phyloP scores from a whole-genome alignment of 139 green algal genomes.

The Coccomyxa sp. region DNA sequence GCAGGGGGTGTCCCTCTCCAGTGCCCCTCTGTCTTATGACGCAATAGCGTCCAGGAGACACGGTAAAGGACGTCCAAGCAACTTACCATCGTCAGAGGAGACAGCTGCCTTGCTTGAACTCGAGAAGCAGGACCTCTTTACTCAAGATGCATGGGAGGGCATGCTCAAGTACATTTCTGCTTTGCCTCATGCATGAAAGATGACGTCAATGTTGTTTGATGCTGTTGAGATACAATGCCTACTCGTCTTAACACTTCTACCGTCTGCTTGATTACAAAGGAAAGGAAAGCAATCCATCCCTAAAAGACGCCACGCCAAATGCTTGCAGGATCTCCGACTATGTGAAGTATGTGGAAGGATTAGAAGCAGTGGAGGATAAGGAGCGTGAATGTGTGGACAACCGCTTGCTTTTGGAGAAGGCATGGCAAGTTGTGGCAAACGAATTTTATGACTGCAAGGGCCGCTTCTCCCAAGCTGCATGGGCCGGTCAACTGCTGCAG shows the following conservation, averaged over 20 bases:
- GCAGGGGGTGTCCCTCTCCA: neutral
- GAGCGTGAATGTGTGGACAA: slow-evolving; percentile 43
- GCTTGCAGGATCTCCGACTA: slow-evolving; percentile 41
- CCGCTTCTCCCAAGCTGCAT: slow-evolving; percentile 41
- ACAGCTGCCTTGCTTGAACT: slow-evolving; percentile 18
- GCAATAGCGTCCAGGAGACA: neutral
- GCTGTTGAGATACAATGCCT: neutral
- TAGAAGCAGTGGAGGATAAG: slow-evolving; percentile 5
- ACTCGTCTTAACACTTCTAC: neutral
- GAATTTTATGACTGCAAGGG: slow-evolving; percentile 47
- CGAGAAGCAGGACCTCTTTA: slow-evolving; percentile 21
- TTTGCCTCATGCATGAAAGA: neutral
- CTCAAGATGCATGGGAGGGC: slow-evolving; percentile 19
- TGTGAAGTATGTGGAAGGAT: slow-evolving; percentile 28
- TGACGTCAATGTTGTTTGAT: neutral
- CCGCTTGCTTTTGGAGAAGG: slow-evolving; percentile 37
- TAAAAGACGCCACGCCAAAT: neutral
- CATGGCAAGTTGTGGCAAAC: slow-evolving; percentile 40
- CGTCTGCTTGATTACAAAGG: neutral
- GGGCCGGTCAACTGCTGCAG: slow-evolving; percentile 42
- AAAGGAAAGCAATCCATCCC: neutral
- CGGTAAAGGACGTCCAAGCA: slow-evolving; percentile 1
- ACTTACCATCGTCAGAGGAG: slow-evolving; percentile 10
- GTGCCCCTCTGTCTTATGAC: neutral
- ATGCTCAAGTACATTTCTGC: slow-evolving; percentile 15